Percentiles rank a stretch among this genome's conserved stretches.
These are phyloP conservation scores for Thamnidium elegans DNA, from an alignment of 192 early-diverging fungal species.

Conservation along the genomic window DNA sequence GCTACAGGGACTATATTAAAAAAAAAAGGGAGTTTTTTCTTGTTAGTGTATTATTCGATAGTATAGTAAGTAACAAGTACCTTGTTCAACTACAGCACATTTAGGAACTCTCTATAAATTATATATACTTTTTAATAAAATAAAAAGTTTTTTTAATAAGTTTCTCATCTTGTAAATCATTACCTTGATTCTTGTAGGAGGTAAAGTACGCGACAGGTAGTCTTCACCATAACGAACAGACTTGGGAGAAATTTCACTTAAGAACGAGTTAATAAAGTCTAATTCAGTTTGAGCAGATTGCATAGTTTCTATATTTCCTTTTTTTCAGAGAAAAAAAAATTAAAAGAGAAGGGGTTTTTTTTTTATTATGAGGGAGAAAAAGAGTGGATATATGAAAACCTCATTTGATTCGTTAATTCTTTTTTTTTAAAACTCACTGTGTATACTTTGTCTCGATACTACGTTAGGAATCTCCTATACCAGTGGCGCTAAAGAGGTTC, in stretches of 20 bases:
- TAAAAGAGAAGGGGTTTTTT: not conserved
- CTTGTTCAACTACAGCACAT: not conserved
- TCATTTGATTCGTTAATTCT: no score
- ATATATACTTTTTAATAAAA: no score
- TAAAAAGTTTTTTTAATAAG: no score
- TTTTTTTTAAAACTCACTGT: no score
- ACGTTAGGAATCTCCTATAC: no score
- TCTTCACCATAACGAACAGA: conserved; percentile 34
- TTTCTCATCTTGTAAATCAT: not conserved
- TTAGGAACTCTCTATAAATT: conserved; percentile 6
- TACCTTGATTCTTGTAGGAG: conserved; percentile 8
- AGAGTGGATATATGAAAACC: no score
- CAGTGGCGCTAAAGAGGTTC: no score
- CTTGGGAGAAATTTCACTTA: conserved; percentile 21
- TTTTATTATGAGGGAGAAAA: not conserved
- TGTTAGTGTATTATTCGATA: not conserved
- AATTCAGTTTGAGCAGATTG: conserved; percentile 16
- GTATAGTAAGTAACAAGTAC: not conserved
- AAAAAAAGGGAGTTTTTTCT: conserved; percentile 1
- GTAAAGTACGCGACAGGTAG: conserved; percentile 19
- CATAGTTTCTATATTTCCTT: conserved; percentile 4
- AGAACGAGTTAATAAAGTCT: conserved; percentile 30
- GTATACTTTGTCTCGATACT: no score
- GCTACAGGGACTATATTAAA: not conserved
- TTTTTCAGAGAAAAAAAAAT: not conserved